phyloP scores from a whole-genome alignment of 495 filamentous ascomycete species.

The Apiosordaria backusii region DNA sequence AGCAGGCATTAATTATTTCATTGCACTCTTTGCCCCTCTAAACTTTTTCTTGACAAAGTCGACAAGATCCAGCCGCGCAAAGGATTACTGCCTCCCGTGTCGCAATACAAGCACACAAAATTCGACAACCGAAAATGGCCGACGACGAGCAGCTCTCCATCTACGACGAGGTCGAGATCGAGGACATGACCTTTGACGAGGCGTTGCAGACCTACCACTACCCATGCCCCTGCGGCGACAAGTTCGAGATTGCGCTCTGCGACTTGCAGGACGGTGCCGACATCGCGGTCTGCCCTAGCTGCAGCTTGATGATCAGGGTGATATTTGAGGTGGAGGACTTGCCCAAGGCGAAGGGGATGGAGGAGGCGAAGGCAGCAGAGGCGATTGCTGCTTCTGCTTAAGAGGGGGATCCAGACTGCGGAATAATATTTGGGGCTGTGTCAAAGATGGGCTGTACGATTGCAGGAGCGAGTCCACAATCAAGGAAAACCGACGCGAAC shows the following conservation, averaged over 20 bases:
- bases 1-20: not conserved
- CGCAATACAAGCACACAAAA: not conserved
- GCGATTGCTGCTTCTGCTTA: conserved; percentile 26
- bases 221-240: conserved; percentile 95
- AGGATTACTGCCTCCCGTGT: too few species aligned
- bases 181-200: conserved; percentile 93
- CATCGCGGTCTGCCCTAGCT: conserved; percentile 92
- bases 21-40: conserved; percentile 29
- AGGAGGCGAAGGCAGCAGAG: conserved; percentile 1
- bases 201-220: conserved; percentile 84
- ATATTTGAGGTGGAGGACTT: conserved; percentile 67
- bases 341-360: conserved; percentile 22
- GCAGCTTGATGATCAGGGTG: conserved; percentile 91
- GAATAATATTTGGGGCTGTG: too few species aligned
- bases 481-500: too few species aligned
- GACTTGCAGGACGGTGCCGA: conserved; percentile 87
- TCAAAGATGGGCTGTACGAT: too few species aligned
- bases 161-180: conserved; percentile 99
- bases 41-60: conserved; percentile 12
- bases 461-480: too few species aligned
- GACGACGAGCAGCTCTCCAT: conserved; percentile 62
- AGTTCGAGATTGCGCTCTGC: conserved; percentile 84
- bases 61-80: too few species aligned
- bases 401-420: too few species aligned
- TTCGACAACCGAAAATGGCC: conserved; percentile 48